These are phyloP conservation scores for Tetracladium setigerum DNA, from an alignment of 495 filamentous ascomycete genomes.

Conservation along the genomic window DNA sequence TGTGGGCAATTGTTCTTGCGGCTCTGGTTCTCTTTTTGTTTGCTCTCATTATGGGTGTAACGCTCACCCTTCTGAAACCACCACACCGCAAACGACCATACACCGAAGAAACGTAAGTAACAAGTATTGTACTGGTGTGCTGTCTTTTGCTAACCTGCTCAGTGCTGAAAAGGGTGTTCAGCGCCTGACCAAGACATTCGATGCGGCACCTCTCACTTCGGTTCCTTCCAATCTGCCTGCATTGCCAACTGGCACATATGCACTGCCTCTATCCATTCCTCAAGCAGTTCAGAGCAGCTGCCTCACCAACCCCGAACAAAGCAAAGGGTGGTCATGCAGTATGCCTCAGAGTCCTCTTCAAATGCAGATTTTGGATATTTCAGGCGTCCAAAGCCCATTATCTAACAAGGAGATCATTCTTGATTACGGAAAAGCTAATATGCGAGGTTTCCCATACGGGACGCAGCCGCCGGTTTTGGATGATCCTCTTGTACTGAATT, in stretches of 20 bases:
- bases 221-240: conserved; percentile 49
- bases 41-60: conserved; percentile 54
- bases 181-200: conserved; percentile 47
- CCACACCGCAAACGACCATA: conserved; percentile 19
- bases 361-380: conserved; percentile 8
- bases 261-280: conserved; percentile 48
- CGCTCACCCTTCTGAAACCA: conserved; percentile 26
- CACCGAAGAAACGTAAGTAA: conserved; percentile 12
- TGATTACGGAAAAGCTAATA: conserved; percentile 9
- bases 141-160: conserved; percentile 11
- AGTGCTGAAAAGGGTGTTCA: conserved; percentile 16
- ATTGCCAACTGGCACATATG: conserved; percentile 57
- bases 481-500: conserved; percentile 39
- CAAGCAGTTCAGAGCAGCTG: conserved; percentile 56
- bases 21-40: conserved; percentile 47
- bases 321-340: conserved; percentile 62
- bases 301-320: conserved; percentile 50
- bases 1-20: conserved; percentile 59
- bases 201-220: conserved; percentile 52
- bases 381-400: not conserved
- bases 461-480: conserved; percentile 59
- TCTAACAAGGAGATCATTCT: conserved; percentile 16
- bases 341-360: conserved; percentile 6
- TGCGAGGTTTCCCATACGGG: conserved; percentile 52
- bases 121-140: not conserved